Conservation (phyloP, 2,329 filamentous ascomycete species). For the Fusarium sp. region DNA sequence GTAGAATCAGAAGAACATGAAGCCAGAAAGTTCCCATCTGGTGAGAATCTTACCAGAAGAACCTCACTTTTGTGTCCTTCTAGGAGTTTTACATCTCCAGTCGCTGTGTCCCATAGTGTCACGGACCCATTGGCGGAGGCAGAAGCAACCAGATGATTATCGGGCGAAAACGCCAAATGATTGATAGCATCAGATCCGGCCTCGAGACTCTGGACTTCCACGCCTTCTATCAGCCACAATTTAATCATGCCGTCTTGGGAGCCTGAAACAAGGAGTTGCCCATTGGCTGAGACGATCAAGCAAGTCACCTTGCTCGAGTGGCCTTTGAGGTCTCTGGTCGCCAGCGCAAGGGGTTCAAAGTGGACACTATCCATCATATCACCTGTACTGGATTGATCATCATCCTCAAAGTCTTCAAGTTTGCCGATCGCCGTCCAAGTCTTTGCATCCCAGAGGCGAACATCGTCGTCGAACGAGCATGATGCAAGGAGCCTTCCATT, state of each 20-base stretch:
- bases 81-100: background rate
- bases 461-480: slow-evolving; percentile 1
- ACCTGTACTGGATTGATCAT: background rate
- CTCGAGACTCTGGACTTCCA: background rate
- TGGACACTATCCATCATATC: slow-evolving; percentile 9
- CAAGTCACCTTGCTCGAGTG: background rate
- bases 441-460: background rate
- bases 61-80: background rate
- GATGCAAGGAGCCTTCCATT: background rate
- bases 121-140: background rate
- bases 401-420: slow-evolving; percentile 2
- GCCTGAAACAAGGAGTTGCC: background rate
- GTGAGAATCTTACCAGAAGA: background rate
- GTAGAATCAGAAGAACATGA: background rate
- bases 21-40: background rate
- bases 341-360: background rate
- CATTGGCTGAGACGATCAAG: background rate
- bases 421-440: background rate
- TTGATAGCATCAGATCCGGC: background rate
- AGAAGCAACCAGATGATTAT: background rate
- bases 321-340: background rate
- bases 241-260: background rate
- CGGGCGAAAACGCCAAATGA: background rate
- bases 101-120: background rate
- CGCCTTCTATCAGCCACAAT: background rate